These are phyloP conservation scores for Apiotrichum sp. DNA, from an alignment of 1,284 basidiomycete genomes.

Conservation along the genomic window DNA sequence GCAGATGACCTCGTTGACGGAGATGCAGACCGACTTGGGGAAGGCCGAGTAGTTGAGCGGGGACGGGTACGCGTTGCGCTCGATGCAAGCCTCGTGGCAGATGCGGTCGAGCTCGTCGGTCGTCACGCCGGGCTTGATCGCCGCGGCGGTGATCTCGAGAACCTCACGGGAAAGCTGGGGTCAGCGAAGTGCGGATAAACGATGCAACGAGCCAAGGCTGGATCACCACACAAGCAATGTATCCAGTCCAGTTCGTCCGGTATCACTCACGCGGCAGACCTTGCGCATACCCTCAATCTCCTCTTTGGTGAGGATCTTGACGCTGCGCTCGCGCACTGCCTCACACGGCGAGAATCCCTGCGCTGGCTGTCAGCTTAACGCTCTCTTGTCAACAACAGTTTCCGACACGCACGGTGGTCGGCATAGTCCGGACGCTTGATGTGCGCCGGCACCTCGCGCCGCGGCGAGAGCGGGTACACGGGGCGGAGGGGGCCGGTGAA, in stretches of 20 bases:
- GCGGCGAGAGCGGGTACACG: constrained; percentile 44
- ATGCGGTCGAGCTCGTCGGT: constrained; percentile 93
- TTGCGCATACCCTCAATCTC: constrained; percentile 47
- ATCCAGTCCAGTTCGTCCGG: not conserved
- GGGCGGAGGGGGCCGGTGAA: constrained; percentile 47
- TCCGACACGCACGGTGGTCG: constrained; percentile 42
- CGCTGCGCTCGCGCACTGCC: constrained; percentile 29
- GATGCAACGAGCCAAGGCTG: not conserved
- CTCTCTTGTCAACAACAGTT: not conserved
- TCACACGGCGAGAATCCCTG: constrained; percentile 40
- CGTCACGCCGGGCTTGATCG: constrained; percentile 81
- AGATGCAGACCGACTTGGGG: constrained; percentile 93
- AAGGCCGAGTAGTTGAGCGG: constrained; percentile 88
- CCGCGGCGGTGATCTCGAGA: constrained; percentile 79
- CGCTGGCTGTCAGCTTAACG: constrained; percentile 23
- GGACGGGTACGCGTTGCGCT: constrained; percentile 87
- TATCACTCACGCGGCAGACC: constrained; percentile 42
- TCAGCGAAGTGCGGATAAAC: not conserved
- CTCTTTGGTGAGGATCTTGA: constrained; percentile 40
- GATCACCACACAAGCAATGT: no score
- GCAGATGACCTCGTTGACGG: constrained; percentile 94
- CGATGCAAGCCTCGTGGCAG: constrained; percentile 88
- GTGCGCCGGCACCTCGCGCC: constrained; percentile 40
- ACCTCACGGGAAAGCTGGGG: constrained; percentile 79
- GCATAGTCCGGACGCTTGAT: constrained; percentile 47